Base-by-base conservation (phyloP, 2,329 filamentous ascomycete genomes). In the Fusarium sp. region DNA sequence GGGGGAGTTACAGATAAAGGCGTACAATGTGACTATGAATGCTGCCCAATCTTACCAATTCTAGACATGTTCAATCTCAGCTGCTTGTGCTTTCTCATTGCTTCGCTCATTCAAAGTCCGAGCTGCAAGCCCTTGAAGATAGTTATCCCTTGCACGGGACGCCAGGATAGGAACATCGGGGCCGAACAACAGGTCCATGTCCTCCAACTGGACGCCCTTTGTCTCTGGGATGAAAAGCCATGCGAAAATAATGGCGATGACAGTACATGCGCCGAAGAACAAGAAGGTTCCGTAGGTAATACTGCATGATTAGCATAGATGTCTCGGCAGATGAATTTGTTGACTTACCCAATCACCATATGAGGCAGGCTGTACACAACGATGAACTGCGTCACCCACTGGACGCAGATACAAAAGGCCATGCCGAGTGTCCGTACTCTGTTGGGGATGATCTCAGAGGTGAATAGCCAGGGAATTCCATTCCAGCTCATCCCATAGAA, bases 301-400 rank as follows among this genome's bases (percentile, higher is more conserved):
- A 10, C 38, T 36, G 15, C 14, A 36, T 17, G 7, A 36, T 36
- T 36, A 36, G 34, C 28, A 31, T 31, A 1, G 13, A 31, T 11
- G 3, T 17, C 14, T 17, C 2, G 4, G 14, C 7, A 15, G 4
- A 36, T 17, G 17, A 13, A 3, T 31, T 31, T 31, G 14, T 3
- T 17, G 34, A 36, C 34, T 47, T 51, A 19, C 31, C 40, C 43
- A 19, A 50, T 40, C 21, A 76, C 65, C 75, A 77, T 77, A 40
- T 76, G 75, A 0, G 75, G 75, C 4, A 70, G 59, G 8, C 71
- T 70, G 49, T 75, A 73, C 7, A 71, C 69, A 5, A 77, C 65
- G 44, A 72, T 59, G 34, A 77, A 77, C 49, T 76, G 69, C 1
- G 60, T 63, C 3, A 77, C 46, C 76, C 75, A 77, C 44, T 77